Evolutionary conservation across 2,329 filamentous ascomycete species (phyloP).

Genomic region (Cladobotryum mycophilum): DNA sequence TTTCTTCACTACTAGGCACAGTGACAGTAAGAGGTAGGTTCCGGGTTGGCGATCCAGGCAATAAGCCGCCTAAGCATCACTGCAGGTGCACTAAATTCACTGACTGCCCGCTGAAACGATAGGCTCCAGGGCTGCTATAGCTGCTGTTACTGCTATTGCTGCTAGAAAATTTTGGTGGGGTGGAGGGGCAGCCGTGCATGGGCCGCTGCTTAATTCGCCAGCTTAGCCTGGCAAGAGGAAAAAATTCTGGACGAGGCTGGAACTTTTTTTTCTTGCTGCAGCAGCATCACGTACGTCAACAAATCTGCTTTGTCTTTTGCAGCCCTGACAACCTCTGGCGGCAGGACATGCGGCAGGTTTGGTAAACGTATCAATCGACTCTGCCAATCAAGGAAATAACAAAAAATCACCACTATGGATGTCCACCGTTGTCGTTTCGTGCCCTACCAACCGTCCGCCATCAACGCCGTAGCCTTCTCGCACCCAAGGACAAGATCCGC

Average conservation of each 20-base stretch:
- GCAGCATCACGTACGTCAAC: conserved; percentile 5
- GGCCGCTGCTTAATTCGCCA: conserved; percentile 29
- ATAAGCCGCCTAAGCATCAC: no score
- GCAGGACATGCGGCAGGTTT: conserved; percentile 1
- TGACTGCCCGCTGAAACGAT: no score
- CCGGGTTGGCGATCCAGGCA: no score
- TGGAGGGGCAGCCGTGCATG: conserved; percentile 28
- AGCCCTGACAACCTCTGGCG: conserved; percentile 13
- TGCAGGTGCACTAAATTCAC: no score
- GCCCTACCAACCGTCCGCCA: conserved; percentile 81
- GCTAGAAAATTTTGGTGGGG: neutral
- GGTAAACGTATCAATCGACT: conserved; percentile 1
- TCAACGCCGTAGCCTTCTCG: conserved; percentile 93
- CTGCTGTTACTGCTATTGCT: no score
- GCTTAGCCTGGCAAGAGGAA: conserved; percentile 18
- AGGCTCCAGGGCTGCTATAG: no score
- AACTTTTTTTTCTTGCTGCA: conserved; percentile 26
- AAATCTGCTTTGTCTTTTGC: conserved; percentile 7
- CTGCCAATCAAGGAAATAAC: conserved; percentile 1
- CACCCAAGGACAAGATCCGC: conserved; percentile 52
- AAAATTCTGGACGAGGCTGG: conserved; percentile 26
- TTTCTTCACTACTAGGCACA: no score
- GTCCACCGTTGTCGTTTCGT: conserved; percentile 97
- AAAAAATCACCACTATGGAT: conserved; percentile 57
- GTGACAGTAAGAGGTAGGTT: no score